Base-by-base conservation (phyloP, 2,329 filamentous ascomycete species). In the Fusarium anthophilum region DNA sequence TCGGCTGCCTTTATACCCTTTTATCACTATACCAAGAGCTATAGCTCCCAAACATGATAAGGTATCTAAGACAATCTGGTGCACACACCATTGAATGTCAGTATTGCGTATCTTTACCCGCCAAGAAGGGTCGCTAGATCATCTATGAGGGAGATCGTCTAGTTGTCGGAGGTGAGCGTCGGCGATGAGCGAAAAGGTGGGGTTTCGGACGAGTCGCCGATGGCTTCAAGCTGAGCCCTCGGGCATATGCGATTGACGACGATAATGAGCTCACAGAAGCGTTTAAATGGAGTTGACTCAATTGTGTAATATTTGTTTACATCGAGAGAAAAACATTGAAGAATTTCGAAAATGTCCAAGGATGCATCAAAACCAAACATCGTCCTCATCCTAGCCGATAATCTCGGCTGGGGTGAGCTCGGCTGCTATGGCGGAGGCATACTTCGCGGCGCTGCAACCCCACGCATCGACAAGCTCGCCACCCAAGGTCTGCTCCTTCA, bases 361-460 rank as follows among this genome's bases (percentile, higher is more conserved):
- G 67, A 74, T 56, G 55, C 74, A 1, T 51, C 65, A 14, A 62
- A 66, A 8, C 80, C 80, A 12, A 82, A 82, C 20, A 66, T 82
- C 39, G 74, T 80, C 4, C 77, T 82, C n/a, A 76, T 78, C 63
- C 69, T 82, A 1, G 81, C 81, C n/a, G 81, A 83, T 44, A 82
- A 82, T 58, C 79, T 82, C 17, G 81, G 81, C 62, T 82, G 80
- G 81, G 81, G 81, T 20, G 81, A 82, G 53, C 73, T 83, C 8
- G 80, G 79, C 3, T 82, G 79, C 47, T 82, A 82, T 43, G 80
- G 81, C 4, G 80, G 81, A 13, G 80, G 81, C 4, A 47, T 69
- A 6, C 73, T 83, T 7, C 79, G 80, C 2, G 81, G 81, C 10
- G 81, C 81, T 8, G 75, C 79, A 5, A 83, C 80, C 1, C 81